Evolutionary conservation across 2,329 filamentous ascomycete species (phyloP).

Genomic region (Claviceps fusiformis): DNA sequence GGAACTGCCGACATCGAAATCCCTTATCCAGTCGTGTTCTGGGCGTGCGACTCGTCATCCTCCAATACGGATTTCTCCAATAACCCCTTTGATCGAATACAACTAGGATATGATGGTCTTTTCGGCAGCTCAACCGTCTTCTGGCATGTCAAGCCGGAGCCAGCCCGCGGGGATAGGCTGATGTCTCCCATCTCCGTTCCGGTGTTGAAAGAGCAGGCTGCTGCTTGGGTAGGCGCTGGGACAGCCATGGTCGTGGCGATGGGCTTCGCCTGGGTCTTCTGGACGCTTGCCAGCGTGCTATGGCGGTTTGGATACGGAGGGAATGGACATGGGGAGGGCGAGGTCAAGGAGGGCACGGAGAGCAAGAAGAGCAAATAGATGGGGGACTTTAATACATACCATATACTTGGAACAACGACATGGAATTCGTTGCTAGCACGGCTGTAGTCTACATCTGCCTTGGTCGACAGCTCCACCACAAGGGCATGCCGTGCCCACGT

Average conservation of each 20-base stretch:
- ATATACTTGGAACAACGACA: background rate
- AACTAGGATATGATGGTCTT: constrained; percentile 73
- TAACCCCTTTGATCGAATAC: constrained; percentile 75
- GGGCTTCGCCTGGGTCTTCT: constrained; percentile 58
- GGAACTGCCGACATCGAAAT: constrained; percentile 45
- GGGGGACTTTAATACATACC: background rate
- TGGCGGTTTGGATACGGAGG: constrained; percentile 1
- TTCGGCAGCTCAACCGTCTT: constrained; percentile 70
- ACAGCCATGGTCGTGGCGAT: constrained; percentile 46
- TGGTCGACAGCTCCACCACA: no score
- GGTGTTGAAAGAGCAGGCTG: constrained; percentile 43
- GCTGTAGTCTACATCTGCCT: background rate
- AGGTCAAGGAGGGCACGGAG: background rate
- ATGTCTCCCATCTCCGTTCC: constrained; percentile 48
- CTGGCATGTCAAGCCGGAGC: constrained; percentile 57
- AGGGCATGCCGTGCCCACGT: no score
- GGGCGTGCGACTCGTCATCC: constrained; percentile 64
- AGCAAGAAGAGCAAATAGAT: constrained; percentile 3
- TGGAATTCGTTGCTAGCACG: background rate
- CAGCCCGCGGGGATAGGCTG: constrained; percentile 24
- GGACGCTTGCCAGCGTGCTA: constrained; percentile 31
- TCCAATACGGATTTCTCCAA: constrained; percentile 52
- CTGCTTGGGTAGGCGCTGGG: constrained; percentile 34
- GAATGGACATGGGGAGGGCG: background rate
- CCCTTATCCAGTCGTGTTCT: constrained; percentile 77